Percentiles rank a stretch among this genome's conserved stretches.
Conservation (phyloP, 73 alveolate species). For the Tetrahymena borealis region DNA sequence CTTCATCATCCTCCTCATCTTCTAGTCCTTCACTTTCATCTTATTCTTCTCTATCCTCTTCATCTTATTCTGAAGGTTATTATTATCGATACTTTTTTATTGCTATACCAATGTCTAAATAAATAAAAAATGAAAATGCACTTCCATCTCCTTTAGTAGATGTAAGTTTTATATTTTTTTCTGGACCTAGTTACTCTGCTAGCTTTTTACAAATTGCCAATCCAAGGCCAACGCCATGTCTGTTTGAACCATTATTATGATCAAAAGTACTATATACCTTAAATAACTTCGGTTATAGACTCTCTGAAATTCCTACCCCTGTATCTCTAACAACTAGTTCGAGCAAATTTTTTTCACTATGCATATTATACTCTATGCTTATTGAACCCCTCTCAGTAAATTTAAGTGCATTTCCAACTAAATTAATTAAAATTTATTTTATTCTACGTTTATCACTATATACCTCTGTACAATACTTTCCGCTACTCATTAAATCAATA, state of each 20-base stretch:
- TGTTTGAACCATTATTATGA: constrained; percentile 12
- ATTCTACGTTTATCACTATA: constrained; percentile 4
- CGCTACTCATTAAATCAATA: neutral
- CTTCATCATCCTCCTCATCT: neutral
- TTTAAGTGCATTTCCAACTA: constrained; percentile 6
- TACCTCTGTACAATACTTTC: neutral
- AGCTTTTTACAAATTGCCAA: constrained; percentile 33
- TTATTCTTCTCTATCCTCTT: neutral
- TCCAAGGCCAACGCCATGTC: constrained; percentile 50
- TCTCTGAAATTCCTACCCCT: constrained; percentile 43
- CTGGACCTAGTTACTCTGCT: constrained; percentile 38
- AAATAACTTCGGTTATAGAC: constrained; percentile 14
- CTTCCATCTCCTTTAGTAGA: neutral
- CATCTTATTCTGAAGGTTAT: neutral
- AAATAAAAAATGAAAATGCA: neutral
- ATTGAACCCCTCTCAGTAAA: neutral
- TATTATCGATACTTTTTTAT: neutral
- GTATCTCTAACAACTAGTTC: constrained; percentile 30
- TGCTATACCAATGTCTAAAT: neutral
- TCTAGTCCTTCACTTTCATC: neutral
- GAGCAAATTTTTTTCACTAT: neutral
- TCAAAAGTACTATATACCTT: constrained; percentile 17
- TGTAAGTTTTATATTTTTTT: neutral
- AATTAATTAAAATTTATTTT: constrained; percentile 13
- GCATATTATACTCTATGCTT: constrained; percentile 1